Evolutionary conservation across 129 eudicot genomes (phyloP), one percentile per base, ranked within the genome.

Genomic region (Silybum marianum): DNA sequence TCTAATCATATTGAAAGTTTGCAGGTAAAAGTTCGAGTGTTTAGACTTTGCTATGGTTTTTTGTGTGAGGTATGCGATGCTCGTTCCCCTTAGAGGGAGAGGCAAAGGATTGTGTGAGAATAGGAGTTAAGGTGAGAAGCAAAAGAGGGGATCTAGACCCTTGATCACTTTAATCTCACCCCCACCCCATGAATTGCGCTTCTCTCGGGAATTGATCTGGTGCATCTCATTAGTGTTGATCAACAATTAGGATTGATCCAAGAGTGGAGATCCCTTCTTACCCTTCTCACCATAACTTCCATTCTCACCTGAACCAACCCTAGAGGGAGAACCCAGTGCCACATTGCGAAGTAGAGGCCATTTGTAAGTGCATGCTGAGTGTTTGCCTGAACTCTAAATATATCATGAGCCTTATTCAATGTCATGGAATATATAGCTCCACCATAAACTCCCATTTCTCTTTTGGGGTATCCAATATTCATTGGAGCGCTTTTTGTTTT

Each of bases 41-140:
- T 23, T 79, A 69, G 76, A 79, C 28, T 46, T 69, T 19, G 36
- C 75, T 21, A 60, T 18, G 68, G 24, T 51, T 60, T 60, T 60
- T 11, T 60, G 68, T 60, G 68, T 21, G 68, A 60, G 68, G 68
- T n/a, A 60, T 60, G 68, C 25, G 2, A 1, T 22, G 25, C 19
- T 13, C 11, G 2, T 60, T 19, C 25, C 67, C 23, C 25, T 60
- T 60, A 60, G 25, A 60, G 25, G 68, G 24, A 60, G 66, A 32
- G 36, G 36, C 6, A 4, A 32, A 32, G 36, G 6, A 32, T 32
- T 6, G 36, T 32, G 36, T 32, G 36, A 32, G 36, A 32, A 32
- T 32, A 32, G 36, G 36, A 32, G 36, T 32, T 32, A 32, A 32
- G 36, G 36, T 32, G 36, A 32, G 36, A 32, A 32, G 36, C 36